phyloP scores from a whole-genome alignment of 1,284 basidiomycete species.

The Ceratobasidium theobromae region DNA sequence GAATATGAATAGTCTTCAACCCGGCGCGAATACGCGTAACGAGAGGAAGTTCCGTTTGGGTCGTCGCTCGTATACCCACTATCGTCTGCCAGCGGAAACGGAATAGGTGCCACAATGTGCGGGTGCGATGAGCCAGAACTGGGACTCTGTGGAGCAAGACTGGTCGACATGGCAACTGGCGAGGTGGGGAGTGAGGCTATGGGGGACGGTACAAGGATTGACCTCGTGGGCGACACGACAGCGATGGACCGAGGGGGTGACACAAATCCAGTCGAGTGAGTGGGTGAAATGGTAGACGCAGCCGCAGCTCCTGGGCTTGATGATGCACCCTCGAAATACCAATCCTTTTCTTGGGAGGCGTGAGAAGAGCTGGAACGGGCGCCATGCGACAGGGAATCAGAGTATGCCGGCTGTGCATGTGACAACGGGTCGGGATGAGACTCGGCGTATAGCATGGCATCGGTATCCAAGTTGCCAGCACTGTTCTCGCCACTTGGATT shows the following conservation, averaged over 20 bases:
- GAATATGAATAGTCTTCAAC: neutral
- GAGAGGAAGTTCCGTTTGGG: neutral
- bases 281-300: constrained; percentile 4
- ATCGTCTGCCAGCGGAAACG: constrained; percentile 14
- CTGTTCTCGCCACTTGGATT: neutral
- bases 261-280: neutral
- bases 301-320: neutral
- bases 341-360: constrained; percentile 2
- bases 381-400: neutral
- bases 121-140: neutral
- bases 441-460: neutral
- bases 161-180: constrained; percentile 1
- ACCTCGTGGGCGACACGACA: constrained; percentile 10
- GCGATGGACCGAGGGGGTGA: constrained; percentile 10
- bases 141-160: neutral
- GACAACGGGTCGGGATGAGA: neutral
- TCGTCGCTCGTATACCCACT: constrained; percentile 14
- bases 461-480: constrained; percentile 2
- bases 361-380: constrained; percentile 1
- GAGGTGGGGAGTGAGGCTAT: constrained; percentile 14
- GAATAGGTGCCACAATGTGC: neutral
- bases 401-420: neutral
- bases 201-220: neutral
- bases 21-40: neutral
- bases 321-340: constrained; percentile 12